Percentiles rank a stretch among this genome's conserved stretches.
Evolutionary conservation across 2,329 filamentous ascomycete genomes (phyloP).

Genomic region (Neonectria coccinea): DNA sequence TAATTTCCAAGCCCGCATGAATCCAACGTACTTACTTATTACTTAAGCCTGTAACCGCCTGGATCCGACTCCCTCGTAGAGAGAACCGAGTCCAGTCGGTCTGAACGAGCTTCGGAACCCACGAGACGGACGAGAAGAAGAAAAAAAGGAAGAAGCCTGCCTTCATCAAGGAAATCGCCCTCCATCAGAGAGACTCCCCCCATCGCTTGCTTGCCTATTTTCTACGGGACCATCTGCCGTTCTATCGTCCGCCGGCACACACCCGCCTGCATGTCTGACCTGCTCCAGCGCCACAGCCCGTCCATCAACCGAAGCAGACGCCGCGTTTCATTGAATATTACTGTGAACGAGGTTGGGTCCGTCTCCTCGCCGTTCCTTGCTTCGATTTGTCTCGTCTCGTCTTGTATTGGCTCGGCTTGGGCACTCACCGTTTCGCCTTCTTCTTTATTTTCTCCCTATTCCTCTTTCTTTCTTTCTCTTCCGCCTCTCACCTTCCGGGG

Average conservation of each 20-base stretch:
- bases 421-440: slow-evolving; percentile 1
- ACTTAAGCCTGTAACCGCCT: background rate
- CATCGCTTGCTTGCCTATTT: background rate
- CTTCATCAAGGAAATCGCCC: too few species aligned
- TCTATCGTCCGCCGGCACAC: background rate
- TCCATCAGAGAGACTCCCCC: too few species aligned
- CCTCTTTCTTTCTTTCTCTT: background rate
- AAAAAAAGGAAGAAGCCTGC: background rate
- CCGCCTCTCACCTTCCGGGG: background rate
- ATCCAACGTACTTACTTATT: background rate
- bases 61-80: background rate
- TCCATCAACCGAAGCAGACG: background rate
- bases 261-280: slow-evolving; percentile 15
- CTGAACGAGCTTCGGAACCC: background rate
- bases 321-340: slow-evolving; percentile 3
- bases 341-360: slow-evolving; percentile 2
- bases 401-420: background rate
- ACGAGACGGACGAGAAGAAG: background rate
- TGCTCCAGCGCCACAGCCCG: background rate
- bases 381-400: background rate
- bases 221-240: background rate
- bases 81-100: background rate
- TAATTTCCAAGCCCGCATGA: slow-evolving; percentile 3
- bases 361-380: background rate
- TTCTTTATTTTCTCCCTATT: background rate